Percentiles rank a stretch among this genome's conserved stretches.
Evolutionary conservation across 2,329 filamentous ascomycete genomes (phyloP).

Genomic region (Talaromyces amestolkiae): DNA sequence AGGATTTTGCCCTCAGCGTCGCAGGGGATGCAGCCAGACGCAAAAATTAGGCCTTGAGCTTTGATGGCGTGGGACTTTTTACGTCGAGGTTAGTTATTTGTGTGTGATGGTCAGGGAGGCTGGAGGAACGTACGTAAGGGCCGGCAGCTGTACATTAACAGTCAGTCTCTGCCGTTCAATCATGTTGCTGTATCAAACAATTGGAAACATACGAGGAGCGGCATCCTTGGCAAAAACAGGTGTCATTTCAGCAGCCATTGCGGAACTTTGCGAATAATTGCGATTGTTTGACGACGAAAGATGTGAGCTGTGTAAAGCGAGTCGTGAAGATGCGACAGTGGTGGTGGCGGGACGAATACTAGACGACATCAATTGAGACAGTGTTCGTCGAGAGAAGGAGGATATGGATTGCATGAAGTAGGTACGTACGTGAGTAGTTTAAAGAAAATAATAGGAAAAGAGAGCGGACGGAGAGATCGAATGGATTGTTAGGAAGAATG

Average conservation of each 20-base stretch:
- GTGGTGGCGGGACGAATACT: neutral
- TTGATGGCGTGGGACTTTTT: slow-evolving; percentile 58
- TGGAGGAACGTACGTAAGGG: slow-evolving; percentile 39
- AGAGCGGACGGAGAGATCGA: neutral
- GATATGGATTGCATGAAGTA: neutral
- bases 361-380: slow-evolving; percentile 12
- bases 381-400: neutral
- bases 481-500: neutral
- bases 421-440: neutral
- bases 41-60: slow-evolving; percentile 66
- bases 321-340: neutral
- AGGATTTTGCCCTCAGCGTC: slow-evolving; percentile 57
- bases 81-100: neutral
- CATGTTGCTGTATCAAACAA: neutral
- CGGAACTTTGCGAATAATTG: slow-evolving; percentile 15
- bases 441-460: neutral
- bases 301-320: slow-evolving; percentile 8
- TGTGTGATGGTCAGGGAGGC: neutral
- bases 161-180: slow-evolving; percentile 1
- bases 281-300: slow-evolving; percentile 1
- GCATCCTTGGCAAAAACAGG: slow-evolving; percentile 43
- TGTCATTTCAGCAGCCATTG: slow-evolving; percentile 39
- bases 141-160: slow-evolving; percentile 34
- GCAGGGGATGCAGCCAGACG: slow-evolving; percentile 75
- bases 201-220: slow-evolving; percentile 43